Evolutionary conservation across 768 basidiomycete species (phyloP).

Genomic region (Calocera viscosa): DNA sequence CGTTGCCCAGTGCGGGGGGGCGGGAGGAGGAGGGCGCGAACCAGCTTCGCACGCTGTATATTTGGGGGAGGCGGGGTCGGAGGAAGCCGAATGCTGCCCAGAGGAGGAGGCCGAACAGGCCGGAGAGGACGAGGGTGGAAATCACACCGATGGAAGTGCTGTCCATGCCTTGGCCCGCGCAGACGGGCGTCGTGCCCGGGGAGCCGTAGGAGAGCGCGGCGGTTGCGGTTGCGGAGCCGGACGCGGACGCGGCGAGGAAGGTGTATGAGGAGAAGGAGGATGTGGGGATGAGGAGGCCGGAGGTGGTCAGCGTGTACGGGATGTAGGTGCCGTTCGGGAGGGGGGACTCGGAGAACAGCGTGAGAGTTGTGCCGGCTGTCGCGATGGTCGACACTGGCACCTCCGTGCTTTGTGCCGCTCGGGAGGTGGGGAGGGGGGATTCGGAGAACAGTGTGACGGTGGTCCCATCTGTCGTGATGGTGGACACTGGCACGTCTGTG

Average conservation of each 20-base stretch:
- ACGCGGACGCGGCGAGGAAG: not conserved
- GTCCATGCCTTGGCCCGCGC: constrained; percentile 55
- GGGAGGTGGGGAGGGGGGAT: not conserved
- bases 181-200: constrained; percentile 29
- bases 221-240: not conserved
- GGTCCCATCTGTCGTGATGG: not conserved
- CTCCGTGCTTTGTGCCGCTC: too few relatives aligned
- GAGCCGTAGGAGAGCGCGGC: not conserved
- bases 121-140: constrained; percentile 45
- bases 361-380: too few relatives aligned
- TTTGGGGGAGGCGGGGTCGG: constrained; percentile 55
- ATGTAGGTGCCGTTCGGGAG: not conserved
- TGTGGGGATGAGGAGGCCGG: not conserved
- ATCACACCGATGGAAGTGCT: constrained; percentile 49
- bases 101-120: constrained; percentile 45
- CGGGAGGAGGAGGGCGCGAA: constrained; percentile 47
- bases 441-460: not conserved
- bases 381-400: too few relatives aligned
- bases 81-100: constrained; percentile 63
- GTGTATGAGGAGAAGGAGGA: not conserved
- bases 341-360: not conserved
- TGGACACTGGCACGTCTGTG: not conserved
- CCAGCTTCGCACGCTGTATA: constrained; percentile 66
- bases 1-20: constrained; percentile 45
- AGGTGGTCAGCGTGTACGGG: constrained; percentile 5